phyloP scores from a whole-genome alignment of 169 alveolate genomes.

The Eimeria sp. region DNA sequence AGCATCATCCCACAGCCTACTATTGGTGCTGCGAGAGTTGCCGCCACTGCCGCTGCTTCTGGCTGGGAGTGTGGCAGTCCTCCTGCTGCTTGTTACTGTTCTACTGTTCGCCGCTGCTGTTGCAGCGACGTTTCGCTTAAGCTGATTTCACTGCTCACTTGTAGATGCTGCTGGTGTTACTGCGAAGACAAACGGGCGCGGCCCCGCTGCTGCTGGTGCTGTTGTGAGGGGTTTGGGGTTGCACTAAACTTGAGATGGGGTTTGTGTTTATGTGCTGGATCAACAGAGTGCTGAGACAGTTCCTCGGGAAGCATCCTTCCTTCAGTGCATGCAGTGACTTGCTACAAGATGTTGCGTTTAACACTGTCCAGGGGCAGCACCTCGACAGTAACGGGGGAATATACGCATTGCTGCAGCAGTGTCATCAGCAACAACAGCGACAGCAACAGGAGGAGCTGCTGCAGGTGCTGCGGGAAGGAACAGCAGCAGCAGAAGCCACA shows the following conservation, averaged over 20 bases:
- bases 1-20: not conserved
- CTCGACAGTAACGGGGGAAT: constrained; percentile 81
- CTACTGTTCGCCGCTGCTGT: not conserved
- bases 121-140: not conserved
- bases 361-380: constrained; percentile 85
- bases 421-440: not conserved
- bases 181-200: not conserved
- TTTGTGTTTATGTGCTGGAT: not conserved
- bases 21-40: not conserved
- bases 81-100: not conserved
- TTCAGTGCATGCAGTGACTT: constrained; percentile 41
- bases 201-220: not conserved
- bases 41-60: not conserved
- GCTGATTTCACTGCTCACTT: not conserved
- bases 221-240: no score
- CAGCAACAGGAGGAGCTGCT: constrained; percentile 60
- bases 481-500: not conserved
- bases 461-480: constrained; percentile 12
- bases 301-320: constrained; percentile 48
- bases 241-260: no score
- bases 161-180: not conserved
- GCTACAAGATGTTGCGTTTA: constrained; percentile 69
- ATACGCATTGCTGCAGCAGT: constrained; percentile 36
- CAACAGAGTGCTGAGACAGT: constrained; percentile 74
- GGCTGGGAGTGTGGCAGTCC: not conserved